Conservation (phyloP, 2,329 filamentous ascomycete genomes). For the Cladosporium colombiae region DNA sequence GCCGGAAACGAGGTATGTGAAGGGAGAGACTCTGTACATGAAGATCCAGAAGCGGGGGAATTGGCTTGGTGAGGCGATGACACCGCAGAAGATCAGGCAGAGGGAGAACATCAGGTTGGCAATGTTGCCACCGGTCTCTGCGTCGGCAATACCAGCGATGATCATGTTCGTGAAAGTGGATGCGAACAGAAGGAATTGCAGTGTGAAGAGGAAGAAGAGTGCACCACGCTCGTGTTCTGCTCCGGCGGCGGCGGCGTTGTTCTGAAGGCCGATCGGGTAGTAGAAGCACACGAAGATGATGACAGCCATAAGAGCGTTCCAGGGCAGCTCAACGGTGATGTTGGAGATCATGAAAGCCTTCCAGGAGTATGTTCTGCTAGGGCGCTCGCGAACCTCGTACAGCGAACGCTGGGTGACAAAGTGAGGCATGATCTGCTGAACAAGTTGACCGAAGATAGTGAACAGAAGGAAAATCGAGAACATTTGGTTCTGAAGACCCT, state of each 20-base stretch:
- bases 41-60: slow-evolving; percentile 79
- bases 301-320: slow-evolving; percentile 75
- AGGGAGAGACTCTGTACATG: slow-evolving; percentile 79
- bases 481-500: slow-evolving; percentile 83
- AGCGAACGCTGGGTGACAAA: slow-evolving; percentile 79
- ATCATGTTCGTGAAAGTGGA: slow-evolving; percentile 79
- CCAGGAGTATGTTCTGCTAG: slow-evolving; percentile 83
- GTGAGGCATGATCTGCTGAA: slow-evolving; percentile 81
- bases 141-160: slow-evolving; percentile 72
- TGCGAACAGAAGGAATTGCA: slow-evolving; percentile 67
- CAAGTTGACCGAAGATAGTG: slow-evolving; percentile 77
- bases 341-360: slow-evolving; percentile 81
- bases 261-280: slow-evolving; percentile 77
- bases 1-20: slow-evolving; percentile 76
- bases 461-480: slow-evolving; percentile 81
- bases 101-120: slow-evolving; percentile 74
- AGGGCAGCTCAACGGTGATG: slow-evolving; percentile 82
- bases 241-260: slow-evolving; percentile 64
- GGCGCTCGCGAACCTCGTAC: slow-evolving; percentile 82
- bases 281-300: slow-evolving; percentile 82
- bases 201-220: slow-evolving; percentile 76
- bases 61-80: slow-evolving; percentile 63
- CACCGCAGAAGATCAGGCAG: slow-evolving; percentile 69
- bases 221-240: slow-evolving; percentile 68
- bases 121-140: slow-evolving; percentile 74